A percentile compares a stretch with the other conserved stretches of the same genome.
Evolutionary conservation across 345 rosid genomes (phyloP).

Genomic region (Lepidium didymum): DNA sequence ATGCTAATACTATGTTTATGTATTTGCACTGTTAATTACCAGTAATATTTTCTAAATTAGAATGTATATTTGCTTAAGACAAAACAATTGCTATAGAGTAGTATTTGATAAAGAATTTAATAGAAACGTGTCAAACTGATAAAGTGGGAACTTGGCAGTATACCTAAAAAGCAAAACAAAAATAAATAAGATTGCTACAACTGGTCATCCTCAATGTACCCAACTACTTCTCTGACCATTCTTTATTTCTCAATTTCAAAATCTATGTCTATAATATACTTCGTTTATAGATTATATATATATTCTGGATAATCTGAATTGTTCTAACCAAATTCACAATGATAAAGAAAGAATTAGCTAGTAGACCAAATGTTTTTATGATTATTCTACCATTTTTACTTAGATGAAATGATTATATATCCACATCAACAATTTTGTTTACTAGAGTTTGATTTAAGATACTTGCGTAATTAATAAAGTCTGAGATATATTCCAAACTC

Average conservation of each 20-base stretch:
- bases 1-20: too few relatives aligned
- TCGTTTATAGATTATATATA: neutral
- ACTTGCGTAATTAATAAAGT: too few relatives aligned
- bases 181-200: slow-evolving; percentile 5
- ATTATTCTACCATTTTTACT: too few relatives aligned
- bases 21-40: too few relatives aligned
- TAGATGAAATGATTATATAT: too few relatives aligned
- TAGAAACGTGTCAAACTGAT: neutral
- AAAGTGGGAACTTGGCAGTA: slow-evolving; percentile 4
- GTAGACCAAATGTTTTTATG: neutral
- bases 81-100: too few relatives aligned
- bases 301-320: neutral
- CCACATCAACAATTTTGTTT: too few relatives aligned
- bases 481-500: too few relatives aligned
- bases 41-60: neutral
- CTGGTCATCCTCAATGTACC: slow-evolving; percentile 16
- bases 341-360: neutral
- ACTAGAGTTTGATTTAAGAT: too few relatives aligned
- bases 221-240: slow-evolving; percentile 21
- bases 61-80: neutral
- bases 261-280: neutral
- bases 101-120: neutral
- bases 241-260: neutral
- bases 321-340: neutral
- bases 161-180: slow-evolving; percentile 10